Percentiles rank a stretch among this genome's conserved stretches.
phyloP scores from a whole-genome alignment of 441 rosid species.

The Euphorbia schlechtendalii region DNA sequence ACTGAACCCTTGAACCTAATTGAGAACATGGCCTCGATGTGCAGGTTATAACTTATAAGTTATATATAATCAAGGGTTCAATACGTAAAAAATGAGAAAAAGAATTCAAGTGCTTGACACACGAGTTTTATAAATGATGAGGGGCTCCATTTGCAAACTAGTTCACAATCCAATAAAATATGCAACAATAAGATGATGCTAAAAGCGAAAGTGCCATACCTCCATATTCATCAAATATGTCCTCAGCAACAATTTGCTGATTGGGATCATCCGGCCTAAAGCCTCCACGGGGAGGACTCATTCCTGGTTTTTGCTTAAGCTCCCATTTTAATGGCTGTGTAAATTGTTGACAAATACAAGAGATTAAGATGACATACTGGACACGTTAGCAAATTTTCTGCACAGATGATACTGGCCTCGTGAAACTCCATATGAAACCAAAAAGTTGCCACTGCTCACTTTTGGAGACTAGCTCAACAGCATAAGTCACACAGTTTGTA shows the following conservation, averaged over 20 bases:
- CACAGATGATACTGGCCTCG: background rate
- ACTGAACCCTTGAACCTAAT: too few species aligned
- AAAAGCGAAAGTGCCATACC: slow-evolving; percentile 29
- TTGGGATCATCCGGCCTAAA: slow-evolving; percentile 82
- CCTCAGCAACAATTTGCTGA: slow-evolving; percentile 96
- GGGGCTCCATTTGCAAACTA: too few species aligned
- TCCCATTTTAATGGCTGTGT: slow-evolving; percentile 93
- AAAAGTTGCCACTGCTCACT: slow-evolving; percentile 8
- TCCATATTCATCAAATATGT: slow-evolving; percentile 94
- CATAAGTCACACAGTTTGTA: background rate
- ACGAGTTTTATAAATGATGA: too few species aligned
- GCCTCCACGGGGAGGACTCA: slow-evolving; percentile 98
- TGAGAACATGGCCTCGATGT: too few species aligned
- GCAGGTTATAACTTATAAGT: too few species aligned
- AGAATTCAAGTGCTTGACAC: too few species aligned
- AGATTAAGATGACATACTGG: slow-evolving; percentile 1
- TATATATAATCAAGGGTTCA: too few species aligned
- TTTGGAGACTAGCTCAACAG: background rate
- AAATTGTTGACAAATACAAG: background rate
- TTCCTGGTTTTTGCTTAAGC: slow-evolving; percentile 85
- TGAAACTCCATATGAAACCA: background rate
- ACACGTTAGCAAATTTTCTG: background rate
- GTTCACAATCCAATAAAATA: background rate
- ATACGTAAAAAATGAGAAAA: background rate
- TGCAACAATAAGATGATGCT: background rate